A percentile compares a stretch with the other conserved stretches of the same genome.
phyloP scores from a whole-genome alignment of 164 flowering plant genomes.

The Cinnamomum chago region DNA sequence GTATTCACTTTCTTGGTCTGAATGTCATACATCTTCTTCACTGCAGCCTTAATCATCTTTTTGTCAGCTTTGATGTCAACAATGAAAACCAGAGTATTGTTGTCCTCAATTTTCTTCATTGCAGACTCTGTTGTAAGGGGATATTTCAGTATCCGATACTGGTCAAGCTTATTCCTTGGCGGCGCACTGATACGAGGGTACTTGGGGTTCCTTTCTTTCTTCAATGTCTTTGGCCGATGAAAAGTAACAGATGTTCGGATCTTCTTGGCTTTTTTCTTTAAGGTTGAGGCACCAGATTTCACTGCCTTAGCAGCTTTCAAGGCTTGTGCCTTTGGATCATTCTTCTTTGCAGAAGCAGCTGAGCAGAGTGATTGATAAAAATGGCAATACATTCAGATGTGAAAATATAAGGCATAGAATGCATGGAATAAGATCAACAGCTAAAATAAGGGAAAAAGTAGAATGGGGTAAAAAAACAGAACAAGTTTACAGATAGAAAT shows the following conservation, averaged over 20 bases:
- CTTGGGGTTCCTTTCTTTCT: conserved; percentile 54
- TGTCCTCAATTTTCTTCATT: conserved; percentile 77
- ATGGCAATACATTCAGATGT: too few species aligned
- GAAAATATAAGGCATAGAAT: background rate
- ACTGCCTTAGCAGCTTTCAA: conserved; percentile 64
- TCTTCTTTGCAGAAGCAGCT: conserved; percentile 40
- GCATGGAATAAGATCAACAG: background rate
- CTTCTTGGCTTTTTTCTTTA: conserved; percentile 58
- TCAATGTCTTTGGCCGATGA: conserved; percentile 59
- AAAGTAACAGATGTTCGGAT: conserved; percentile 58
- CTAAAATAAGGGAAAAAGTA: background rate
- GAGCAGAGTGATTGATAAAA: background rate
- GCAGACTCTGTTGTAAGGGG: conserved; percentile 70
- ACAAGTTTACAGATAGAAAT: background rate
- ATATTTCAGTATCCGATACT: conserved; percentile 57
- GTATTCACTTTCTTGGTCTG: conserved; percentile 72
- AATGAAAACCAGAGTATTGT: conserved; percentile 71
- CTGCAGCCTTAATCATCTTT: conserved; percentile 64
- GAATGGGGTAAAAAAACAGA: background rate
- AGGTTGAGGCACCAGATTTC: conserved; percentile 37
- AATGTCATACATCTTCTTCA: conserved; percentile 73
- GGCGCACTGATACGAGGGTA: conserved; percentile 62
- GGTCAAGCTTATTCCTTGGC: conserved; percentile 57
- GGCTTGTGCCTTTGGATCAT: conserved; percentile 58
- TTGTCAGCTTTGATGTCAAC: conserved; percentile 71